phyloP scores from a whole-genome alignment of 345 rosid species.

The Erucastrum elatum region DNA sequence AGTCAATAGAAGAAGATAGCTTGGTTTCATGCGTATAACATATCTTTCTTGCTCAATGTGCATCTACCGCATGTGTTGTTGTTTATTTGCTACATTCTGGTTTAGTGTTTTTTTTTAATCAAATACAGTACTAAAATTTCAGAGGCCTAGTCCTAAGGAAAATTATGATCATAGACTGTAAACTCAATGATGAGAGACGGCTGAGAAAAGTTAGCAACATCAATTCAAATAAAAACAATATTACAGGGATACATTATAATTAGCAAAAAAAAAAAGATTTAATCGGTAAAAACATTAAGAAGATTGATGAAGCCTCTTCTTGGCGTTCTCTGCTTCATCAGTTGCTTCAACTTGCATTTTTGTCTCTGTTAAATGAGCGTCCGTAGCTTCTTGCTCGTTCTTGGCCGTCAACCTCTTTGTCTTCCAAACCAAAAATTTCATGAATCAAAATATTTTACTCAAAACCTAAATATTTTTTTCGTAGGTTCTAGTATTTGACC shows the following conservation, averaged over 20 bases:
- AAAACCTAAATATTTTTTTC: background rate
- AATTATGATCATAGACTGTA: too few relatives aligned
- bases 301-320: constrained; percentile 43
- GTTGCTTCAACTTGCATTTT: constrained; percentile 69
- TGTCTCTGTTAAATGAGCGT: constrained; percentile 47
- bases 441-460: background rate
- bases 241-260: background rate
- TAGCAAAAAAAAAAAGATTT: background rate
- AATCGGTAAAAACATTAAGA: background rate
- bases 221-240: background rate
- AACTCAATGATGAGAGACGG: too few relatives aligned
- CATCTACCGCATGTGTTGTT: too few relatives aligned
- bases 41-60: background rate
- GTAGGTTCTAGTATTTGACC: background rate
- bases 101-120: background rate
- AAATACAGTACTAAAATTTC: background rate
- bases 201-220: background rate
- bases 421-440: constrained; percentile 28
- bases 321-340: constrained; percentile 56
- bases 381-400: constrained; percentile 60
- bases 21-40: too few relatives aligned
- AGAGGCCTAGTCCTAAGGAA: too few relatives aligned
- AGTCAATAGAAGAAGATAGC: too few relatives aligned
- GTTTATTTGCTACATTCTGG: background rate
- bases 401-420: constrained; percentile 55